These are phyloP conservation scores for Solanum pennellii DNA, from an alignment of 257 asterid genomes.

Conservation along the genomic window DNA sequence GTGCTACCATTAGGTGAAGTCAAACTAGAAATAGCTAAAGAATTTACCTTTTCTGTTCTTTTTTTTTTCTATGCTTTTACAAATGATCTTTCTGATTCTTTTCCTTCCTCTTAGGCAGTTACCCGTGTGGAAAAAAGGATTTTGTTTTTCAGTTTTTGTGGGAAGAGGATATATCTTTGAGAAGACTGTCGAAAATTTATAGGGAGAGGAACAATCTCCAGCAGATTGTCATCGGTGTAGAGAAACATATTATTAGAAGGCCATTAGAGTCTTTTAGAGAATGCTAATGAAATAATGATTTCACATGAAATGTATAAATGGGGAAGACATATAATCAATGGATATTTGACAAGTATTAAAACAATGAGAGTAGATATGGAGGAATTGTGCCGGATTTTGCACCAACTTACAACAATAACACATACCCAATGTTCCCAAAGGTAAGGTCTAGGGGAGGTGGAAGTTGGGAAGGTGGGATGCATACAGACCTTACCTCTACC, in stretches of 20 bases:
- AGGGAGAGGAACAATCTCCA: neutral
- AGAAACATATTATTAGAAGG: neutral
- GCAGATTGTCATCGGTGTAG: neutral
- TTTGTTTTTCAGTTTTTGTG: neutral
- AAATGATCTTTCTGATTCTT: neutral
- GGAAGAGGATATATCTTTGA: neutral
- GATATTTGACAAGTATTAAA: neutral
- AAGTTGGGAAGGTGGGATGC: neutral
- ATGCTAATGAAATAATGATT: neutral
- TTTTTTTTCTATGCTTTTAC: neutral
- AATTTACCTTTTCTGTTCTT: neutral
- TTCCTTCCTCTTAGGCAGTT: neutral
- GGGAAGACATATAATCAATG: neutral
- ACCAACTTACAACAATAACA: neutral
- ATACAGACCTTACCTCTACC: neutral
- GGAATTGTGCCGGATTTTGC: neutral
- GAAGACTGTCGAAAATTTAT: neutral
- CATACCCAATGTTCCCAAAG: neutral
- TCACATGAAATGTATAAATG: neutral
- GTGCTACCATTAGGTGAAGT: conserved; percentile 8
- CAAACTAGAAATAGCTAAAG: conserved; percentile 6
- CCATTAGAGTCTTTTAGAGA: neutral
- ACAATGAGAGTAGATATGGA: neutral
- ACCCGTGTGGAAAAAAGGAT: neutral
- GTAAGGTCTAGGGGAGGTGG: neutral